Percentiles rank a stretch among this genome's conserved stretches.
Conservation (phyloP, 768 basidiomycete genomes). For the Tylopilus balloui region DNA sequence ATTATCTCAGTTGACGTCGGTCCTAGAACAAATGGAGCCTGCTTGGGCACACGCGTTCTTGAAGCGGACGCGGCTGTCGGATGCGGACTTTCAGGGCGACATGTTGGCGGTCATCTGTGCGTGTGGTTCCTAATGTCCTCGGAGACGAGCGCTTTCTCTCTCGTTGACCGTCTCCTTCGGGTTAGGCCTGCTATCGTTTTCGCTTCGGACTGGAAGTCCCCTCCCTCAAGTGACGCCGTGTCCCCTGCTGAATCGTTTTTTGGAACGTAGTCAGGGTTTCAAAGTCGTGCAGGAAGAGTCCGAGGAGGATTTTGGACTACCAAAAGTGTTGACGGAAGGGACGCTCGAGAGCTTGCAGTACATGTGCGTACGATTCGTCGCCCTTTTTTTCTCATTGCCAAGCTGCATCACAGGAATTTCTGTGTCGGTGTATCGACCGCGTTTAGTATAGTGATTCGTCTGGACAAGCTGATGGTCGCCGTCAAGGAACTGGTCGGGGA, state of each 20-base stretch:
- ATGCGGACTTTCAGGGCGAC: constrained; percentile 81
- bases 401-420: constrained; percentile 44
- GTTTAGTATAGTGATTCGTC: constrained; percentile 59
- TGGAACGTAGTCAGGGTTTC: constrained; percentile 49
- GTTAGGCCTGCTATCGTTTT: constrained; percentile 72
- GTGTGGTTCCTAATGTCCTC: constrained; percentile 24
- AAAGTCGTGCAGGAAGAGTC: constrained; percentile 68
- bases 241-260: constrained; percentile 49
- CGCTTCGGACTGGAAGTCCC: constrained; percentile 66
- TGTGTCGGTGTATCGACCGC: constrained; percentile 71
- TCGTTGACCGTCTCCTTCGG: background rate
- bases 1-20: constrained; percentile 69
- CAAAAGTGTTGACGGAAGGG: constrained; percentile 63
- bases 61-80: constrained; percentile 66
- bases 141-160: background rate
- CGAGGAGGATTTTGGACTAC: constrained; percentile 73
- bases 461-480: constrained; percentile 76
- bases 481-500: constrained; percentile 85
- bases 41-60: constrained; percentile 78
- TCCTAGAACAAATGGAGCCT: constrained; percentile 66
- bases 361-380: too few relatives aligned
- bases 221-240: constrained; percentile 86
- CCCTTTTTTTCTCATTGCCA: background rate
- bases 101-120: constrained; percentile 76
- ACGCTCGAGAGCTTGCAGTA: constrained; percentile 78